Evolutionary conservation across 805 yeast genomes (phyloP).

Genomic region (Saccharomycopsis sp.): DNA sequence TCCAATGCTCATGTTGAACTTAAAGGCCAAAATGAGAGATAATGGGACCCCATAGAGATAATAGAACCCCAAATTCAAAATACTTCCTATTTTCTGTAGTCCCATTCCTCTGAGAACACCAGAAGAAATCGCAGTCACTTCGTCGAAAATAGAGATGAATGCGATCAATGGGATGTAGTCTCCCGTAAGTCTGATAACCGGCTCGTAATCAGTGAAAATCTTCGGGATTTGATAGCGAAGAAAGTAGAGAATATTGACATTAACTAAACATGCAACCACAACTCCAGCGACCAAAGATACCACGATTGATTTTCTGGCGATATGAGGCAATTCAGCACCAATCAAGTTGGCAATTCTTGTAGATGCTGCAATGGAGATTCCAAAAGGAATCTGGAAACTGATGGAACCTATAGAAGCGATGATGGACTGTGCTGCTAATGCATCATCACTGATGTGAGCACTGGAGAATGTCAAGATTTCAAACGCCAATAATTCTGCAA

Average conservation of each 20-base stretch:
- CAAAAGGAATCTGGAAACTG: conserved; percentile 51
- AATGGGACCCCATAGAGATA: conserved; percentile 66
- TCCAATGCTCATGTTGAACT: conserved; percentile 38
- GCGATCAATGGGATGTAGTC: conserved; percentile 59
- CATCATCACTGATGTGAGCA: conserved; percentile 45
- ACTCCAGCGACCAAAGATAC: conserved; percentile 35
- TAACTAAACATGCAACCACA: conserved; percentile 32
- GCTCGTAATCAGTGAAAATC: conserved; percentile 56
- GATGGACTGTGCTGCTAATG: conserved; percentile 52
- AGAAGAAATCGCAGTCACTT: conserved; percentile 62
- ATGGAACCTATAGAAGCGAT: conserved; percentile 47
- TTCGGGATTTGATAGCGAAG: conserved; percentile 45
- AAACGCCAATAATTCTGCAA: conserved; percentile 52
- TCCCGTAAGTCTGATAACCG: conserved; percentile 47
- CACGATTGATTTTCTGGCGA: conserved; percentile 34
- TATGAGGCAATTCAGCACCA: conserved; percentile 33
- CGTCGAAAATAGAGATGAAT: conserved; percentile 60
- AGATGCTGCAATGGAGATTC: conserved; percentile 47
- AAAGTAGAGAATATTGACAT: conserved; percentile 40
- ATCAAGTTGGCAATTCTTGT: conserved; percentile 50
- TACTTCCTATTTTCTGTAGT: conserved; percentile 64
- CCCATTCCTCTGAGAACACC: conserved; percentile 76
- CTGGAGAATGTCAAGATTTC: conserved; percentile 51
- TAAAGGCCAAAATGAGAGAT: conserved; percentile 52
- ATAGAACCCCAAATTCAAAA: conserved; percentile 62